Evolutionary conservation across 1,139 yeast species (phyloP), one percentile per base, ranked within the genome.

Genomic region (Spathaspora jeffriesii): DNA sequence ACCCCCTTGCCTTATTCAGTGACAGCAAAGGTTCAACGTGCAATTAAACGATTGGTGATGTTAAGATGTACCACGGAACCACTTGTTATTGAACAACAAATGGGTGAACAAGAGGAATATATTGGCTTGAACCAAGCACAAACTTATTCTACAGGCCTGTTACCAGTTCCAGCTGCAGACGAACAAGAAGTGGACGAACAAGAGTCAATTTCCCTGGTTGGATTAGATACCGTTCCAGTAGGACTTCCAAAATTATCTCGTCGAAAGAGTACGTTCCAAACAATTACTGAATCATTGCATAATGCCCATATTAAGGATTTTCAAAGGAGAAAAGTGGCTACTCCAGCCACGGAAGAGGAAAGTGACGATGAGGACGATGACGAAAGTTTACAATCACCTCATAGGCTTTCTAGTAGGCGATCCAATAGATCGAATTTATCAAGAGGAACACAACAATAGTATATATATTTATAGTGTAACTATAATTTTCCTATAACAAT

Each of bases 301-400:
- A 78, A 76, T 61, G 97, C 97, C 0, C 97, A 91, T 61, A 84
- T 90, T 34, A 86, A 86, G 58, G 97, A 91, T 69, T 91, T 91
- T 73, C 96, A 90, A 67, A 77, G 96, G 53, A 70, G 84, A 47
- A 78, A 73, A 54, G 56, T 61, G 3, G 55, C 61, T 11, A 62
- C 62, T 3, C 62, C 63, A 8, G n/a, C n/a, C n/a, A 73, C 73
- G 38, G 72, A 70, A 36, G 74, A 70, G 34, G 68, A 64, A 37
- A 73, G 70, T 41, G 78, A 69, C 10, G 76, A 71, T 4, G 78
- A 73, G 14, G 74, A 72, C 11, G 54, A 51, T 10, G 53, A 46
- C 6, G 47, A 47, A 11, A 34, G 38, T 34, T 5, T 34, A 15
- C 21, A 9, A 18, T 4, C 38, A 15, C 8, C 38, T 8, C 22